Evolutionary conservation across 495 filamentous ascomycete species (phyloP).

Genomic region (Saxispiralis lemnorum): DNA sequence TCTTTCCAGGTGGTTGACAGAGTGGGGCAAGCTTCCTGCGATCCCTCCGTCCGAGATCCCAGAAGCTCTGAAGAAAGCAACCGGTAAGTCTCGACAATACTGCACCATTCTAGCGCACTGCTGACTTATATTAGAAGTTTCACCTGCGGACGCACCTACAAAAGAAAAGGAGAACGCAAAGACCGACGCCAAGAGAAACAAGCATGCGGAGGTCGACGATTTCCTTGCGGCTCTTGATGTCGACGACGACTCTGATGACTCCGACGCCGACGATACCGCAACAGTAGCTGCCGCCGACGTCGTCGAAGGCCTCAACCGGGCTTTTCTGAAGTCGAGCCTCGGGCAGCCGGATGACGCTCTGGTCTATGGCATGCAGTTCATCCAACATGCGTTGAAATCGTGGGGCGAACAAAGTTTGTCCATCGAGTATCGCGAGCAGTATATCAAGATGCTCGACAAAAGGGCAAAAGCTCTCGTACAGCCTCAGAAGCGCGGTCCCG

Average conservation of each 20-base stretch:
- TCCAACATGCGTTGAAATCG: constrained; percentile 12
- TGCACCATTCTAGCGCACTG: too few species aligned
- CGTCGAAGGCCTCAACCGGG: too few species aligned
- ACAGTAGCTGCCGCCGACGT: too few species aligned
- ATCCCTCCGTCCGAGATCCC: too few species aligned
- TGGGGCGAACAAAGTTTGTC: constrained; percentile 8
- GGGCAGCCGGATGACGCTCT: constrained; percentile 8
- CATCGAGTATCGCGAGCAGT: neutral
- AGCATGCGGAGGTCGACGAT: neutral
- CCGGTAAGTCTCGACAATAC: too few species aligned
- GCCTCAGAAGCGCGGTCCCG: neutral
- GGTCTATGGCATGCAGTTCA: constrained; percentile 15
- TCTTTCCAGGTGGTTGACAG: too few species aligned
- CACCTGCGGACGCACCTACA: too few species aligned
- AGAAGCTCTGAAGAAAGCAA: too few species aligned
- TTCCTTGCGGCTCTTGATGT: constrained; percentile 7
- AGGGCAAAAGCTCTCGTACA: neutral
- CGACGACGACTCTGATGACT: neutral
- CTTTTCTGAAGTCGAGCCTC: too few species aligned
- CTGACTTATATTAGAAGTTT: too few species aligned
- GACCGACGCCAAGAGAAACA: neutral
- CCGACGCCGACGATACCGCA: neutral
- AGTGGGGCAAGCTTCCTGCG: too few species aligned
- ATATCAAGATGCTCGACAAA: neutral
- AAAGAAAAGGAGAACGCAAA: too few species aligned